Conservation (phyloP, 208 protist genomes). For the Borovskyia barvae region DNA sequence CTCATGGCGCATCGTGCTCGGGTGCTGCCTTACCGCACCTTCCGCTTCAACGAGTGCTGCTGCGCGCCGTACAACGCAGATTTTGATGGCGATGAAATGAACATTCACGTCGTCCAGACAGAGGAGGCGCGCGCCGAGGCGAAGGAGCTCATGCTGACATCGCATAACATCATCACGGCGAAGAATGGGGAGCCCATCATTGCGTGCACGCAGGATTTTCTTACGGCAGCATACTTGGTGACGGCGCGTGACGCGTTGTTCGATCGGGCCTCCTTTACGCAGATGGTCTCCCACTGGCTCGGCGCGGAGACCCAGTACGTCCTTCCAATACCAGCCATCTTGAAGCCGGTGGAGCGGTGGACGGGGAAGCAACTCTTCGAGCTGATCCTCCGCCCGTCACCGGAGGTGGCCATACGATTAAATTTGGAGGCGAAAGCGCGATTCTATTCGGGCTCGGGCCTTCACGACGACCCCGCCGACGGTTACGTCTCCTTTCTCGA, state of each 20-base stretch:
- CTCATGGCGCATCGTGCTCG: constrained; percentile 98
- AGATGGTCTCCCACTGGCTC: constrained; percentile 91
- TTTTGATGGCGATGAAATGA: constrained; percentile 99
- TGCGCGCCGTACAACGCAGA: constrained; percentile 99
- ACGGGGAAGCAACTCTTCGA: constrained; percentile 99
- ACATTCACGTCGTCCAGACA: constrained; percentile 99
- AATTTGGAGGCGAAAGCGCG: constrained; percentile 93
- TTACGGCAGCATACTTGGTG: constrained; percentile 97
- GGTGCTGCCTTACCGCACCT: constrained; percentile 97
- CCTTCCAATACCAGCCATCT: constrained; percentile 95
- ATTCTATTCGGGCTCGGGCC: constrained; percentile 72
- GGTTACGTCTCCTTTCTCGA: constrained; percentile 95
- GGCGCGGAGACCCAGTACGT: constrained; percentile 70
- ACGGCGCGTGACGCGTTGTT: constrained; percentile 97
- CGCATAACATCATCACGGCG: constrained; percentile 98
- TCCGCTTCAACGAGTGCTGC: constrained; percentile 99
- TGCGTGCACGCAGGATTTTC: constrained; percentile 98
- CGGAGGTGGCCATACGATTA: constrained; percentile 58
- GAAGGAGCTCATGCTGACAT: constrained; percentile 93
- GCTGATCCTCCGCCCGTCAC: constrained; percentile 87
- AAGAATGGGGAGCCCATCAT: constrained; percentile 98
- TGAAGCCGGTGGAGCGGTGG: constrained; percentile 98
- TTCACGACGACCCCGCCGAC: constrained; percentile 82
- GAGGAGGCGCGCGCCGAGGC: constrained; percentile 99
- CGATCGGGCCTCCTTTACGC: constrained; percentile 87